These are phyloP conservation scores for Sporisorium scitamineum DNA, from an alignment of 1,284 basidiomycete species.

Conservation along the genomic window DNA sequence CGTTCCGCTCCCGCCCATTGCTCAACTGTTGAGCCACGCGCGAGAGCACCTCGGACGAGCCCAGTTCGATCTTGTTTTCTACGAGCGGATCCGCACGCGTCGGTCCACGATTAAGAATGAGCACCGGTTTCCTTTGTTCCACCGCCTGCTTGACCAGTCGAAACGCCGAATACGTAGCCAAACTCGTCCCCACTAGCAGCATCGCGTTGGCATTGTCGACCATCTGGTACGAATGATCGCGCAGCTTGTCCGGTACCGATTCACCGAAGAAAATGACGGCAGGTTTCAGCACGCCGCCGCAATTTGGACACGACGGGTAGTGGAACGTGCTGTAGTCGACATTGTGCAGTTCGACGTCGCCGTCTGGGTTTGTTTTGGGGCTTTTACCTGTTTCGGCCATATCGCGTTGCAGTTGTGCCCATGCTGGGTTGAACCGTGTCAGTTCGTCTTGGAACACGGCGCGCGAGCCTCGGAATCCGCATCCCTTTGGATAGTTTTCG, in stretches of 20 bases:
- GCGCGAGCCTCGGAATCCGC: slow-evolving; percentile 59
- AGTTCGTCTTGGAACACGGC: slow-evolving; percentile 64
- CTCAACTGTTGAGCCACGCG: slow-evolving; percentile 31
- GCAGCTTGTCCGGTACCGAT: slow-evolving; percentile 56
- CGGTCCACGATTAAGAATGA: slow-evolving; percentile 67
- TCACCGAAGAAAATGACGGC: slow-evolving; percentile 68
- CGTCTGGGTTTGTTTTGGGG: slow-evolving; percentile 68
- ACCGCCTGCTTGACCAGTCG: slow-evolving; percentile 62
- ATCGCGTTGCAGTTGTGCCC: slow-evolving; percentile 59
- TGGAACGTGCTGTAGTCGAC: slow-evolving; percentile 66
- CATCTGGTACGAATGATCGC: slow-evolving; percentile 46
- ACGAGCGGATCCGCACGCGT: slow-evolving; percentile 63
- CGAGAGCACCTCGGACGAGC: slow-evolving; percentile 58
- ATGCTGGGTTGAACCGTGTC: slow-evolving; percentile 60
- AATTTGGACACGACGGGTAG: slow-evolving; percentile 65
- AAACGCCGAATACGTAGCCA: slow-evolving; percentile 68
- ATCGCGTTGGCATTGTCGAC: slow-evolving; percentile 55
- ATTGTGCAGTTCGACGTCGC: slow-evolving; percentile 63
- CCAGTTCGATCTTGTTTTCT: slow-evolving; percentile 60
- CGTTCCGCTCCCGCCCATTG: slow-evolving; percentile 41
- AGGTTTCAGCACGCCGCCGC: slow-evolving; percentile 68
- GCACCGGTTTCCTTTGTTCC: slow-evolving; percentile 50
- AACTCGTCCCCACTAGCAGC: slow-evolving; percentile 62
- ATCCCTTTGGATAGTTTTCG: slow-evolving; percentile 52
- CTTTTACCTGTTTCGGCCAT: slow-evolving; percentile 51